Evolutionary conservation across 2,329 filamentous ascomycete genomes (phyloP), one percentile per base, ranked within the genome.

Genomic region (Delphinella strobiligena): DNA sequence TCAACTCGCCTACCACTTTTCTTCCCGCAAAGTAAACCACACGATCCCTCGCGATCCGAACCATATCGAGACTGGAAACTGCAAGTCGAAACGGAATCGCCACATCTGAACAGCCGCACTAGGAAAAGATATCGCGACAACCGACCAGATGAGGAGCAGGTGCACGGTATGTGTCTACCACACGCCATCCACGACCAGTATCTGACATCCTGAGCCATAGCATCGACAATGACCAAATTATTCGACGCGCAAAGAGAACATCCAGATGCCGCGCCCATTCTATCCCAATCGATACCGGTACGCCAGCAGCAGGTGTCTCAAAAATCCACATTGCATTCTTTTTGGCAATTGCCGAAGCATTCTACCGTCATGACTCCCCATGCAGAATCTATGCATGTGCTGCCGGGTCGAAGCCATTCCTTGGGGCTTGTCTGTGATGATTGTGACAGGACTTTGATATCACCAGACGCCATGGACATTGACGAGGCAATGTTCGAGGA

Each of bases 111-210:
- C 48, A 68, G 66, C 45, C 68, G 75, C 14, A 79, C 75, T 41
- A 63, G 69, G 43, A 79, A 79, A 55, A 60, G 75, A 24, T 66
- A 71, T 47, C 64, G 74, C 43, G 68, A 78, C 52, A 68, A 71
- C 49, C 63, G 74, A 33, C 75, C 74, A 0, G 66, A 74, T 39
- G 72, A 75, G 40, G 59, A 66, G 39, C 55, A 62, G 12, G 64
- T 78, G 41, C 69, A 75, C 52, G 66, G 74, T 76, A 58, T 48
- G 62, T 46, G 8, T 10, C 12, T 36, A 9, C 31, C 35, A 36
- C 19, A 24, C 42, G 49, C 36, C 41, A 14, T 11, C 15, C n/a
- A 8, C 5, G 15, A 32, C 24, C 7, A n/a, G 12, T 19, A 30
- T 10, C 43, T 51, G 44, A 51, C 37, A 37, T 43, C 17, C 31